phyloP scores from a whole-genome alignment of 1,139 yeast species.

The Meyerozyma carpophila region DNA sequence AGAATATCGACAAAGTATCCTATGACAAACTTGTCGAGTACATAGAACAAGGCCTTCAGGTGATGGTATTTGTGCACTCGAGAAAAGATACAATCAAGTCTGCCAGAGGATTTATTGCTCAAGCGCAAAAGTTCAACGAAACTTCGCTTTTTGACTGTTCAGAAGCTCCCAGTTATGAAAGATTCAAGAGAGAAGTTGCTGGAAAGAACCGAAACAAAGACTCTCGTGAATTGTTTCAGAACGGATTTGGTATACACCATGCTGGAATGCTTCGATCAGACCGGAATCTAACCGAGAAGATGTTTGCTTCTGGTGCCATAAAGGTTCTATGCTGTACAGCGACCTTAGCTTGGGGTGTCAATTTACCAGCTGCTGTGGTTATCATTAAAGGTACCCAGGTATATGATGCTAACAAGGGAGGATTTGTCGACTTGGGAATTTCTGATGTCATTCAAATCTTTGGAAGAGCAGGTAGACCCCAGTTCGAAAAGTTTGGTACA shows the following conservation, averaged over 20 bases:
- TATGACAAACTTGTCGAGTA: slow-evolving; percentile 73
- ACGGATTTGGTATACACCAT: slow-evolving; percentile 92
- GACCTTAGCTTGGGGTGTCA: slow-evolving; percentile 99
- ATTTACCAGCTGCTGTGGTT: slow-evolving; percentile 96
- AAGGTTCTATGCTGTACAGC: slow-evolving; percentile 95
- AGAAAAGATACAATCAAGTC: slow-evolving; percentile 88
- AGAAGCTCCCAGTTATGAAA: slow-evolving; percentile 38
- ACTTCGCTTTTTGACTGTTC: slow-evolving; percentile 58
- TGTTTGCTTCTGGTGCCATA: slow-evolving; percentile 82
- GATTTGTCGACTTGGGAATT: slow-evolving; percentile 86
- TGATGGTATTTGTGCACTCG: slow-evolving; percentile 96
- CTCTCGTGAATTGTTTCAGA: slow-evolving; percentile 69
- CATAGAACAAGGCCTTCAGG: slow-evolving; percentile 72
- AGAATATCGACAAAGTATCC: slow-evolving; percentile 69
- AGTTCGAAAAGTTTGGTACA: slow-evolving; percentile 86
- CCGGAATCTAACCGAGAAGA: slow-evolving; percentile 80
- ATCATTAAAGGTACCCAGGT: slow-evolving; percentile 95
- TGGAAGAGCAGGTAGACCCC: slow-evolving; percentile 99
- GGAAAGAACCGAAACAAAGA: slow-evolving; percentile 71
- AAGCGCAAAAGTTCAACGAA: slow-evolving; percentile 62
- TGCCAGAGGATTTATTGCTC: slow-evolving; percentile 63
- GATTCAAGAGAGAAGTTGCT: slow-evolving; percentile 60
- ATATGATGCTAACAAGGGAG: slow-evolving; percentile 92
- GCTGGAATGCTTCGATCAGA: slow-evolving; percentile 96
- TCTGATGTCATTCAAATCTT: slow-evolving; percentile 96